Conservation (phyloP, 176 grass and related monocot genomes). For the Dendrocalamus sinicus region DNA sequence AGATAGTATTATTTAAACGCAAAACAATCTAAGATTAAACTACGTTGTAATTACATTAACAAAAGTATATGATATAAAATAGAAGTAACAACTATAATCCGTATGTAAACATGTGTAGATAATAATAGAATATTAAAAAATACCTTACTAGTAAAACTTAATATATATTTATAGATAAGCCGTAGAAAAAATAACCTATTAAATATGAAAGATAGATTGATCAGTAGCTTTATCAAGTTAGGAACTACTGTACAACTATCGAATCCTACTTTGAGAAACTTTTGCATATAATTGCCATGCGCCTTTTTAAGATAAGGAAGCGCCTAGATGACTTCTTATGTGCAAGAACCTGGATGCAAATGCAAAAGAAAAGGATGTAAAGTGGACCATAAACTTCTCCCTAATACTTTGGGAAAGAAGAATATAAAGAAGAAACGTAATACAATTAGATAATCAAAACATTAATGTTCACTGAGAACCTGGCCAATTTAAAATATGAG, state of each 20-base stretch:
- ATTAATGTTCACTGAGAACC: not conserved
- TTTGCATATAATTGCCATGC: constrained; percentile 64
- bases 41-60: too few relatives aligned
- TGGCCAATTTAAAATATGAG: not conserved
- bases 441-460: constrained; percentile 14
- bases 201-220: too few relatives aligned
- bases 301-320: constrained; percentile 89
- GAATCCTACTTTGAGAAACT: constrained; percentile 83
- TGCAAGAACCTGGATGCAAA: constrained; percentile 76
- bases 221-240: constrained; percentile 22
- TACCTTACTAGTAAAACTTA: too few relatives aligned
- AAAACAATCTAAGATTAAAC: too few relatives aligned
- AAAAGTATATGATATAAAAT: too few relatives aligned
- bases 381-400: not conserved
- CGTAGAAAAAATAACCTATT: too few relatives aligned
- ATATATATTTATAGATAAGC: too few relatives aligned
- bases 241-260: constrained; percentile 89
- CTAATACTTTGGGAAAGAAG: not conserved
- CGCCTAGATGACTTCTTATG: constrained; percentile 74
- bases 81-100: too few relatives aligned
- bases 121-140: too few relatives aligned
- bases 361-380: constrained; percentile 31
- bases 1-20: too few relatives aligned
- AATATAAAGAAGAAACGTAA: not conserved
- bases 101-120: too few relatives aligned